Conservation (phyloP, 768 basidiomycete species). For the Thelephora ganbajun region DNA sequence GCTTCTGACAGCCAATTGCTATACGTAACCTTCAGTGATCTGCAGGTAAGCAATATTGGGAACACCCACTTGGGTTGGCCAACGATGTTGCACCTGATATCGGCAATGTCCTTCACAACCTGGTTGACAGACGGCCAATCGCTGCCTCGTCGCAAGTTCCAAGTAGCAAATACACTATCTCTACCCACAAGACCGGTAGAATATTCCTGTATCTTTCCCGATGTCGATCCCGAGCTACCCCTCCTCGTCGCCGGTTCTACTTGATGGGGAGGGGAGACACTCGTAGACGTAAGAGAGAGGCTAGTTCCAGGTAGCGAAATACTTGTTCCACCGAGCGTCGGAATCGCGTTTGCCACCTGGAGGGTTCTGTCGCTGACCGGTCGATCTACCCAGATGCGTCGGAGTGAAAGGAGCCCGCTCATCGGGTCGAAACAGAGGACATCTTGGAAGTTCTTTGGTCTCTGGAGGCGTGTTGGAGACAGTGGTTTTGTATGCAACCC, state of each 20-base stretch:
- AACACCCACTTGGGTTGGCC: slow-evolving; percentile 22
- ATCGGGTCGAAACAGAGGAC: slow-evolving; percentile 52
- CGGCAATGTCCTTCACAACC: slow-evolving; percentile 8
- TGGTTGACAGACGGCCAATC: slow-evolving; percentile 42
- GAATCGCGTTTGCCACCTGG: slow-evolving; percentile 14
- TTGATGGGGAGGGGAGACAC: slow-evolving; percentile 15
- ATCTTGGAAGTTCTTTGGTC: slow-evolving; percentile 43
- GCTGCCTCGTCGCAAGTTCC: slow-evolving; percentile 39
- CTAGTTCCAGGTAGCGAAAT: slow-evolving; percentile 44
- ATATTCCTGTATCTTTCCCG: slow-evolving; percentile 19
- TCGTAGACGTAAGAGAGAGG: slow-evolving; percentile 14
- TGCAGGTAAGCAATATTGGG: background rate
- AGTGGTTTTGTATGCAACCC: slow-evolving; percentile 11
- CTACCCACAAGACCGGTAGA: slow-evolving; percentile 22
- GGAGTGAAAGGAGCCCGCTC: slow-evolving; percentile 39
- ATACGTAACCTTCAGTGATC: slow-evolving; percentile 4
- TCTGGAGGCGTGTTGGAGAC: slow-evolving; percentile 15
- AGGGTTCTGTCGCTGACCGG: slow-evolving; percentile 12
- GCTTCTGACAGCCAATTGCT: slow-evolving; percentile 61
- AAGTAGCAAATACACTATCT: slow-evolving; percentile 41
- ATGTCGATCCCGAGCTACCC: slow-evolving; percentile 20
- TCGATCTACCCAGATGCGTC: slow-evolving; percentile 35
- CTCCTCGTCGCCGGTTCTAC: background rate
- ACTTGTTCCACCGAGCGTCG: slow-evolving; percentile 31
- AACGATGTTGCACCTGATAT: slow-evolving; percentile 2